These are phyloP conservation scores for Myriosclerotinia scirpicola DNA, from an alignment of 2,329 filamentous ascomycete species.

Conservation along the genomic window DNA sequence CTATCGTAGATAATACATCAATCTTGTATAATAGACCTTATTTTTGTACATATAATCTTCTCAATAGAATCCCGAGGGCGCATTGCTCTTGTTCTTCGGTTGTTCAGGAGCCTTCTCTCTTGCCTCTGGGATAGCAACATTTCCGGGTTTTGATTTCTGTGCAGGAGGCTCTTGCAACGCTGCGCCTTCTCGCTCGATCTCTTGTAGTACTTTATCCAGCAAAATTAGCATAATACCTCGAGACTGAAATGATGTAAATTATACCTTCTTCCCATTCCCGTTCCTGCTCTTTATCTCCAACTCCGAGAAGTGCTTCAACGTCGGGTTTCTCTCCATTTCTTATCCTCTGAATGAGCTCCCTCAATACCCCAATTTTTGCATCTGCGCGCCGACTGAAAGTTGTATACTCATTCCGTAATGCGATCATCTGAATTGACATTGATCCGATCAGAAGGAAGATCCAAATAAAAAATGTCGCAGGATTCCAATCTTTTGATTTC, in stretches of 20 bases:
- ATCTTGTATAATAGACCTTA: constrained; percentile 30
- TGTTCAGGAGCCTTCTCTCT: constrained; percentile 24
- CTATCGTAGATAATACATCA: constrained; percentile 48
- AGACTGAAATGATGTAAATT: constrained; percentile 35
- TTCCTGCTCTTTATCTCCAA: constrained; percentile 73
- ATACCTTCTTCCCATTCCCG: constrained; percentile 83
- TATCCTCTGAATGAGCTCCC: constrained; percentile 71
- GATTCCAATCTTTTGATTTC: constrained; percentile 70
- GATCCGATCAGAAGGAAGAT: constrained; percentile 88
- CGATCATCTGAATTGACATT: constrained; percentile 91
- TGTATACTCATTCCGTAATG: constrained; percentile 71
- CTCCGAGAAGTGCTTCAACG: constrained; percentile 78
- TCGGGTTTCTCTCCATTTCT: constrained; percentile 76
- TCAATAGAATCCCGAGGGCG: constrained; percentile 40
- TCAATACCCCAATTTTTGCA: constrained; percentile 71
- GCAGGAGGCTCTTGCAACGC: constrained; percentile 42
- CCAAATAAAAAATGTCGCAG: constrained; percentile 77
- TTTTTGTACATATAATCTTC: constrained; percentile 17
- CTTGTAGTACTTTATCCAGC: constrained; percentile 54
- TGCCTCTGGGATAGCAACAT: neutral
- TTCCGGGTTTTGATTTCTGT: constrained; percentile 32
- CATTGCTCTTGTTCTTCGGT: constrained; percentile 31
- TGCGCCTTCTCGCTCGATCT: constrained; percentile 64
- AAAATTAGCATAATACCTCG: constrained; percentile 12
- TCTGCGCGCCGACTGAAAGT: constrained; percentile 75